Percentiles rank a stretch among this genome's conserved stretches.
Evolutionary conservation across 2,329 filamentous ascomycete species (phyloP).

Genomic region (Botrytis deweyae): DNA sequence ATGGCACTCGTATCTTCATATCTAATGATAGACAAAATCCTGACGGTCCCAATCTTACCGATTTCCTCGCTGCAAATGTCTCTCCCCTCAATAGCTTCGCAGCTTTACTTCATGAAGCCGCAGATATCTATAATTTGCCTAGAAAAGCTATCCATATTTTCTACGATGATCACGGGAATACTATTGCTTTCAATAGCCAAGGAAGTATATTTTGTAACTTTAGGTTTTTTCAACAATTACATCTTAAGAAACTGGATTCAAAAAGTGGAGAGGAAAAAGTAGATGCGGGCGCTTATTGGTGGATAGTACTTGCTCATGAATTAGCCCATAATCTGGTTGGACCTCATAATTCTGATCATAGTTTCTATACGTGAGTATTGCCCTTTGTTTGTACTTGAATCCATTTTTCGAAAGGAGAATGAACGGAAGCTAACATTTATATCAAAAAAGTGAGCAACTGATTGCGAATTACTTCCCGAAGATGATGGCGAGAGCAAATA

Average conservation of each 20-base stretch:
- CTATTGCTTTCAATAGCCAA: slow-evolving; percentile 87
- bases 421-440: neutral
- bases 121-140: slow-evolving; percentile 69
- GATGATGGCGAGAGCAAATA: slow-evolving; percentile 50
- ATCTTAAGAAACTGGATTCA: slow-evolving; percentile 52
- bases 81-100: slow-evolving; percentile 68
- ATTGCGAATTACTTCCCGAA: slow-evolving; percentile 73
- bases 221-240: slow-evolving; percentile 79
- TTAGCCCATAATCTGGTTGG: slow-evolving; percentile 88
- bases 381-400: neutral
- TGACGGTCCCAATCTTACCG: slow-evolving; percentile 48
- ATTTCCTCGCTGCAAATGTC: slow-evolving; percentile 63
- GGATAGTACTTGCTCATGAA: slow-evolving; percentile 93
- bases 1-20: slow-evolving; percentile 73
- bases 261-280: slow-evolving; percentile 50
- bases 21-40: slow-evolving; percentile 49
- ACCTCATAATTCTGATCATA: slow-evolving; percentile 75
- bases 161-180: slow-evolving; percentile 73
- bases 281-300: slow-evolving; percentile 84
- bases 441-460: slow-evolving; percentile 62
- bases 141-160: slow-evolving; percentile 77
- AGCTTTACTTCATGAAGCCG: slow-evolving; percentile 65
- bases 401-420: neutral
- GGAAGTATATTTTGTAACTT: slow-evolving; percentile 95
- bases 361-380: slow-evolving; percentile 69